Evolutionary conservation across 441 rosid genomes (phyloP), one percentile per base, ranked within the genome.

Genomic region (Gossypium armourianum): DNA sequence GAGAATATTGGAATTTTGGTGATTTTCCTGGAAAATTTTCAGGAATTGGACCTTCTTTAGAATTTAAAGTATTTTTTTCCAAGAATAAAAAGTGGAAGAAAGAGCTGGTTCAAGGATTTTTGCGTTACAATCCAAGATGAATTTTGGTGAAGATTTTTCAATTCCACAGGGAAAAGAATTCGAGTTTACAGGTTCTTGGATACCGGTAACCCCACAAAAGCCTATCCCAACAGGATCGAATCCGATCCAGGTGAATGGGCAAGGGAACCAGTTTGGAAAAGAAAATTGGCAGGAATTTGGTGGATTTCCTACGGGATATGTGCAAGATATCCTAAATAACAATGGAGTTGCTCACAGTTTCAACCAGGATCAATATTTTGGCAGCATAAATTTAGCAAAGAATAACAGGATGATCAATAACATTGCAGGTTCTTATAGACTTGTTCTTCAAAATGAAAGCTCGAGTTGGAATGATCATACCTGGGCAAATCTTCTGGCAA

Each of bases 181-280:
- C 26, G 79, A 73, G 13, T 71, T 75, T 29, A 62, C 69, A 66
- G 81, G 76, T 72, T 50, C 82, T 68, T 92, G 86, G 88, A 56
- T 82, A 52, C 93, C 92, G 0, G 5, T 68, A 16, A 86, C 95
- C 12, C 88, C 90, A 0, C 77, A 69, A 36, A 87, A 83, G 71
- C 85, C 81, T 0, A 52, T 82, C 68, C 77, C 75, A 24, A 49
- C 67, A n/a, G 69, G 79, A 81, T 72, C 88, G 0, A 72, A 72
- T 68, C 66, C 70, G 0, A 62, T 72, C 9, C 76, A 59, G 0
- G 76, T 74, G 63, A 75, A 64, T n/a, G 47, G 76, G 59, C 71
- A 72, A 55, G 82, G 58, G 26, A 69, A 21, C 61, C 83, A 62
- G 26, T 60, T 52, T 60, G 80, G 69, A 56, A 52, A 76, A 60